Evolutionary conservation across 805 yeast genomes (phyloP).

Genomic region (Blastobotrys attinorum): DNA sequence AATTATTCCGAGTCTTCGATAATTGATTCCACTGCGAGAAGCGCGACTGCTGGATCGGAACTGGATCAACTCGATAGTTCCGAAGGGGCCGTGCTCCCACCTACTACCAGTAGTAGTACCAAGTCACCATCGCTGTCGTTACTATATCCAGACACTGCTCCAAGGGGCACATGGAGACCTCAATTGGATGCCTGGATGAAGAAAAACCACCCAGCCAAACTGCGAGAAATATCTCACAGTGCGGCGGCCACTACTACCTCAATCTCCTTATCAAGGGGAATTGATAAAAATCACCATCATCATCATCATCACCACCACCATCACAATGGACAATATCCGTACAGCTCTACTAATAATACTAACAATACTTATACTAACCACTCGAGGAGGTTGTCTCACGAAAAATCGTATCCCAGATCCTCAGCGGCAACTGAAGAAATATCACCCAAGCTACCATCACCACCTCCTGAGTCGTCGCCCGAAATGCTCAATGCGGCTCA

Average conservation of each 20-base stretch:
- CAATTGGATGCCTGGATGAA: constrained; percentile 32
- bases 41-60: no score
- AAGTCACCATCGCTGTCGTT: constrained; percentile 16
- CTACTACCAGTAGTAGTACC: neutral
- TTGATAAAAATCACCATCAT: neutral
- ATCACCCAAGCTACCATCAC: constrained; percentile 2
- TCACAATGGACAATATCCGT: neutral
- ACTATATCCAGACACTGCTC: constrained; percentile 33
- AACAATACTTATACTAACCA: neutral
- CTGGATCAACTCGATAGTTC: no score
- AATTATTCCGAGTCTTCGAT: no score
- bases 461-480: constrained; percentile 2
- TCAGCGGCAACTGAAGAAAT: neutral
- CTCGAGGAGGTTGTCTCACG: neutral
- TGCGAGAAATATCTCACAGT: constrained; percentile 17
- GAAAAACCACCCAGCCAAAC: constrained; percentile 24
- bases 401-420: neutral
- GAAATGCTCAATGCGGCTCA: neutral
- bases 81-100: no score
- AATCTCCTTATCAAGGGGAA: neutral
- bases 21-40: no score
- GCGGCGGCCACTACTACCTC: constrained; percentile 2
- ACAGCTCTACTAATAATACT: neutral
- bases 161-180: constrained; percentile 30
- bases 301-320: neutral